Evolutionary conservation across 441 rosid genomes (phyloP), one percentile per base, ranked within the genome.

Genomic region (Aleurites moluccanus): DNA sequence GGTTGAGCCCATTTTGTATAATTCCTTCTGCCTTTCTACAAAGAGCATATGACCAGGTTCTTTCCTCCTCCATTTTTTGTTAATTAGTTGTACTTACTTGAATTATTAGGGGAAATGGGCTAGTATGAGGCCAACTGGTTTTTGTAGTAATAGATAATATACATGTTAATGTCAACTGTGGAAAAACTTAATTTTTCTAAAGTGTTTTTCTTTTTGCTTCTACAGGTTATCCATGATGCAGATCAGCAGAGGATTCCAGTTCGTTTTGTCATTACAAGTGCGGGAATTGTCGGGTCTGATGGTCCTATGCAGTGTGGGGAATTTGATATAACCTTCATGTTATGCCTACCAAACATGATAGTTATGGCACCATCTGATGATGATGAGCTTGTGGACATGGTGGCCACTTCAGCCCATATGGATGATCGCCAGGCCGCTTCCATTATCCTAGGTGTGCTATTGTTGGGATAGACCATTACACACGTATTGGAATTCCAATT

Each of bases 361-460:
- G 91, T 92, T 73, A 92, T 94, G 99, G 98, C 99, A 50, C 96
- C 99, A 69, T 88, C 98, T 1, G 83, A 92, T 38, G 99, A 92
- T 84, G 91, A 90, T 75, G 96, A 91, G 88, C 90, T 94, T 64
- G 89, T 87, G 44, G 80, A 88, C 83, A 94, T 94, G 99, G 96
- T 94, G 77, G 90, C 96, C 57, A 94, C 97, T 74, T 94, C 97
- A 59, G 89, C 83, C 79, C 65, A 70, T 57, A 73, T 89, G 57
- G 79, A 91, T 82, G 97, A 92, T 84, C 87, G 81, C 10, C 98
- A 0, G 84, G 89, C 80, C 91, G 99, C 86, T 91, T 92, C 80
- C 90, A 98, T 25, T 94, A 87, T 79, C 99, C 98, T 1, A 89
- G 92, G 83, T 94, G 97, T 70, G 89, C 90, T 60, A 79, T 91